Evolutionary conservation across 1,284 basidiomycete genomes (phyloP).

Genomic region (Sporisorium graminicola): DNA sequence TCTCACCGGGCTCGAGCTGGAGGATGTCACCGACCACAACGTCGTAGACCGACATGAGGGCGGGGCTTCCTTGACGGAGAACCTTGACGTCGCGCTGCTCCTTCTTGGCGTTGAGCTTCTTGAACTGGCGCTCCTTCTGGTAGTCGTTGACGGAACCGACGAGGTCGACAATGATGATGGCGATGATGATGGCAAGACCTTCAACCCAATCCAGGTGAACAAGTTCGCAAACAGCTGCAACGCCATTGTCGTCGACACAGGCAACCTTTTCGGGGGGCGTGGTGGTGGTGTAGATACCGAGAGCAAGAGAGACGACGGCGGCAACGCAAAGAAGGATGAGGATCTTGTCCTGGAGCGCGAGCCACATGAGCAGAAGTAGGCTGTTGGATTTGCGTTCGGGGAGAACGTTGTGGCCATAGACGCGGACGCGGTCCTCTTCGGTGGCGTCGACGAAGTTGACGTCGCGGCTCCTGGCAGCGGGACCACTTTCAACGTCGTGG

Average conservation of each 20-base stretch:
- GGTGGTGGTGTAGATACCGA: slow-evolving; percentile 93
- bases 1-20: slow-evolving; percentile 92
- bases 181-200: slow-evolving; percentile 95
- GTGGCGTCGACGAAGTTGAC: slow-evolving; percentile 49
- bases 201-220: slow-evolving; percentile 88
- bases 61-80: slow-evolving; percentile 87
- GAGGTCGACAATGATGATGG: slow-evolving; percentile 74
- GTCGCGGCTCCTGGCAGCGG: slow-evolving; percentile 11
- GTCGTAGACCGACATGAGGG: slow-evolving; percentile 80
- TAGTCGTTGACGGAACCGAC: slow-evolving; percentile 92
- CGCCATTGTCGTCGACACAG: slow-evolving; percentile 70
- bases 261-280: slow-evolving; percentile 74
- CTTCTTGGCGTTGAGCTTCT: slow-evolving; percentile 90
- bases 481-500: slow-evolving; percentile 32
- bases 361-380: slow-evolving; percentile 88
- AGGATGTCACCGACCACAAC: slow-evolving; percentile 94
- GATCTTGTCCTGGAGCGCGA: slow-evolving; percentile 94
- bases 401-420: slow-evolving; percentile 87
- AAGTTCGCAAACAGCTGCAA: slow-evolving; percentile 45
- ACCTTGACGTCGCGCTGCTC: slow-evolving; percentile 94
- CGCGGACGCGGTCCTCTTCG: slow-evolving; percentile 54
- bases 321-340: slow-evolving; percentile 89
- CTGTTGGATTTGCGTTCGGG: slow-evolving; percentile 83
- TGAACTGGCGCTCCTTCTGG: slow-evolving; percentile 98
- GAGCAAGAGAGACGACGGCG: slow-evolving; percentile 89